Conservation (phyloP, 129 eudicot species). For the Tagetes erecta region DNA sequence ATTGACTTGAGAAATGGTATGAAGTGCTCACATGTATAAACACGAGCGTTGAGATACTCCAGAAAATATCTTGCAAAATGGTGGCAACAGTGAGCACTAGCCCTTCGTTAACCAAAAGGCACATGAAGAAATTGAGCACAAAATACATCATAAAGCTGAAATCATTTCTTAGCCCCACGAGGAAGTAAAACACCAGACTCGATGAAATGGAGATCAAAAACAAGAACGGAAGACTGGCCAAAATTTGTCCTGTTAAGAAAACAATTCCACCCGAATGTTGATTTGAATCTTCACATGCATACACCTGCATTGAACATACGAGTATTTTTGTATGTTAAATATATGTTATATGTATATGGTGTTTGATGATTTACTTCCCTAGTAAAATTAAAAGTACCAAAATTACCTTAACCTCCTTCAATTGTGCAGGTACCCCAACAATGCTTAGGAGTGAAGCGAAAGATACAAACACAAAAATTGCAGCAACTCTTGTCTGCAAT, state of each 20-base stretch:
- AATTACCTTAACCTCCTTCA: slow-evolving; percentile 83
- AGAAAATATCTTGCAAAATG: slow-evolving; percentile 66
- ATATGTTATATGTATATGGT: neutral
- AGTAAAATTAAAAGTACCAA: neutral
- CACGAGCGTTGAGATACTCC: slow-evolving; percentile 63
- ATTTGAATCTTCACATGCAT: slow-evolving; percentile 71
- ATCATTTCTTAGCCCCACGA: slow-evolving; percentile 67
- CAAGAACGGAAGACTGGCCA: slow-evolving; percentile 86
- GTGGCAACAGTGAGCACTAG: slow-evolving; percentile 61
- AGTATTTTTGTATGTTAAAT: neutral
- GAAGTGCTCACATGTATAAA: slow-evolving; percentile 77
- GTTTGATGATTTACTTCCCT: neutral
- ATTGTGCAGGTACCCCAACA: slow-evolving; percentile 71
- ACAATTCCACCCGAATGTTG: slow-evolving; percentile 72
- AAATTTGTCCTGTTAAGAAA: slow-evolving; percentile 74
- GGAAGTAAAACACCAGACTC: slow-evolving; percentile 85
- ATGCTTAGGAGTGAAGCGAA: slow-evolving; percentile 78
- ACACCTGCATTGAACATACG: slow-evolving; percentile 47
- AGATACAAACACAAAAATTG: slow-evolving; percentile 77
- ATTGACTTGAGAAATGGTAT: neutral
- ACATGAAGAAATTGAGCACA: slow-evolving; percentile 73
- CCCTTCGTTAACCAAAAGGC: slow-evolving; percentile 86
- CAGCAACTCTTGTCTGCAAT: slow-evolving; percentile 85
- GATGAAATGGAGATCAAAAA: slow-evolving; percentile 86
- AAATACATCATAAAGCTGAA: slow-evolving; percentile 89